Evolutionary conservation across 164 flowering plant species (phyloP), one percentile per base, ranked within the genome.

Genomic region (Magnolia officinalis): DNA sequence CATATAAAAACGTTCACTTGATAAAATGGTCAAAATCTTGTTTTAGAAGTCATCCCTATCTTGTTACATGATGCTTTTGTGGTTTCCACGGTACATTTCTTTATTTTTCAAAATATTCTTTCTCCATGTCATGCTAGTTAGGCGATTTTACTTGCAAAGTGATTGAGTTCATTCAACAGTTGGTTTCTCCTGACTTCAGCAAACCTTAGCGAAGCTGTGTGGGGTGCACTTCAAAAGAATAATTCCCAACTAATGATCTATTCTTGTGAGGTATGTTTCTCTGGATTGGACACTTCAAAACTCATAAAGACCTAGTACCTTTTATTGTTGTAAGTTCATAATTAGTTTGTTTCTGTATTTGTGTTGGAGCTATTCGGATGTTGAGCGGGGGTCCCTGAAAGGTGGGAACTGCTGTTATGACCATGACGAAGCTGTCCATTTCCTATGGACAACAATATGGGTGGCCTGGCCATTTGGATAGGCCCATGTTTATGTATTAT

Each of bases 151-250:
- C 5, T 24, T 31, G 16, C 69, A 72, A 23, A 19, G 52, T 73
- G 72, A 51, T 20, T 67, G 55, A 18, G 67, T 11, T 76, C 73
- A 73, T 80, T 50, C 26, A 78, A 80, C 89, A 96, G 99, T 67
- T 96, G 99, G 98, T 87, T 96, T 72, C 84, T 96, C 83, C 86
- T 96, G 51, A 96, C 98, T 72, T 96, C 98, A 68, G 76, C 99
- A 78, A 96, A 96, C 82, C 98, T 94, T 67, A 96, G 99, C 84
- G 93, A 96, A 88, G 99, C 98, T 75, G 99, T 98, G 76, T 94
- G 99, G 99, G 99, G 99, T 70, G 96, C 98, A 51, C 92, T 96
- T 10, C 98, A 96, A 81, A 96, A 96, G 83, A 94, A 93, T 70
- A 90, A 88, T 81, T 86, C 98, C 78, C 98, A 96, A 83, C 82